Base-by-base conservation (phyloP, 2,329 filamentous ascomycete species). In the Xenoacremonium recifei region DNA sequence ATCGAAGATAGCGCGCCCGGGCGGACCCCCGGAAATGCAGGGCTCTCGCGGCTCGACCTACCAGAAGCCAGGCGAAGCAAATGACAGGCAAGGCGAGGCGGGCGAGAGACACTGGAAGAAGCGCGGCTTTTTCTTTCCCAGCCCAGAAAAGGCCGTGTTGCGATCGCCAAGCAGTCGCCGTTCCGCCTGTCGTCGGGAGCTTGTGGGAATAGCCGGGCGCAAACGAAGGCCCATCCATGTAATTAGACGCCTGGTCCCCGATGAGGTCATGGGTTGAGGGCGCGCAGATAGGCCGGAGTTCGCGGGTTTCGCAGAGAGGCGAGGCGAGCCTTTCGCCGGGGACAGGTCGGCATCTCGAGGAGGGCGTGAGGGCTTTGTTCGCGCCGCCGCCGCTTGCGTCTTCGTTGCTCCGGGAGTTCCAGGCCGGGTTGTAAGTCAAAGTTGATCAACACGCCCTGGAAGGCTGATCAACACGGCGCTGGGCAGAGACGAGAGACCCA, bases 231-330 rank as follows among this genome's bases (percentile, higher is more conserved):
- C n/a, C n/a, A 31, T 31, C 12, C 12, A 31, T 9, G 9, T 9
- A 13, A 27, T 27, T 15, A 31, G 6, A 15, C 12, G 6, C n/a
- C 29, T 15, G 29, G 25, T 34, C 32, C 16, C 37, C 37, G 39
- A 58, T 58, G 55, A 58, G 51, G 48, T 58, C 55, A 58, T 58
- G 40, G 32, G 32, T 46, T 40, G 55, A 46, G 49, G 47, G 44
- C 43, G 37, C 32, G 40, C 43, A 44, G 42, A 42, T 39, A 34
- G 13, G n/a, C 35, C 17, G 39, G 41, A 36, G 39, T 19, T 23
- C 35, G 42, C 31, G 38, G 37, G 44, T 21, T 35, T 39, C 39
- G 43, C 47, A 44, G 40, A 32, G 33, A 38, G 42, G 37, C 46
- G 41, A 50, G 47, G 44, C 32, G 42, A 40, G 40, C 38, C 36